Percentiles rank a stretch among this genome's conserved stretches.
phyloP scores from a whole-genome alignment of 768 basidiomycete species.

The Mycena kentingensis region DNA sequence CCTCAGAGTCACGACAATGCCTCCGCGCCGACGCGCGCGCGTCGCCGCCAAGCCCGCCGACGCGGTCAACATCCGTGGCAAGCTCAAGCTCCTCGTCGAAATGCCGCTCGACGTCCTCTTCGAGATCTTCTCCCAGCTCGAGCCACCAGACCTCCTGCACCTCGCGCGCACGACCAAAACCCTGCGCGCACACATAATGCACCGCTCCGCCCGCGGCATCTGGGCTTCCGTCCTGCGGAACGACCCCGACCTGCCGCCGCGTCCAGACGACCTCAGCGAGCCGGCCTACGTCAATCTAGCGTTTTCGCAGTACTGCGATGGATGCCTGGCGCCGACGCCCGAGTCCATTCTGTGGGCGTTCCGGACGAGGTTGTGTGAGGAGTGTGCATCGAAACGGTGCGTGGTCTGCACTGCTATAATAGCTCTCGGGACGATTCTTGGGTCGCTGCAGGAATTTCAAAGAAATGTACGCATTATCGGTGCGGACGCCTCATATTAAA shows the following conservation, averaged over 20 bases:
- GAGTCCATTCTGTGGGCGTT: slow-evolving; percentile 20
- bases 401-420: neutral
- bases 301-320: slow-evolving; percentile 32
- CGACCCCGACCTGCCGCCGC: slow-evolving; percentile 28
- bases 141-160: slow-evolving; percentile 39
- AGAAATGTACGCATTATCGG: neutral
- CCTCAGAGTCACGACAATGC: too few species aligned
- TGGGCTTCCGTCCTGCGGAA: slow-evolving; percentile 28
- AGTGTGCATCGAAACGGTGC: slow-evolving; percentile 19
- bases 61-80: slow-evolving; percentile 15
- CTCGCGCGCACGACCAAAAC: slow-evolving; percentile 42
- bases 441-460: neutral
- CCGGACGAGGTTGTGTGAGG: slow-evolving; percentile 17
- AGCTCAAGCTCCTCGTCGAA: slow-evolving; percentile 18
- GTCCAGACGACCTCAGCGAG: slow-evolving; percentile 30
- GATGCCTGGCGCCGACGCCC: slow-evolving; percentile 6
- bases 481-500: neutral
- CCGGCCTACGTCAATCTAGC: slow-evolving; percentile 31
- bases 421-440: neutral
- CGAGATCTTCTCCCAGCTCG: slow-evolving; percentile 38
- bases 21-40: too few species aligned
- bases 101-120: slow-evolving; percentile 30
- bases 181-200: slow-evolving; percentile 36
- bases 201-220: slow-evolving; percentile 27
- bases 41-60: too few species aligned